Conservation (phyloP, 257 asterid species). For the Fraxinus quadrangulata region DNA sequence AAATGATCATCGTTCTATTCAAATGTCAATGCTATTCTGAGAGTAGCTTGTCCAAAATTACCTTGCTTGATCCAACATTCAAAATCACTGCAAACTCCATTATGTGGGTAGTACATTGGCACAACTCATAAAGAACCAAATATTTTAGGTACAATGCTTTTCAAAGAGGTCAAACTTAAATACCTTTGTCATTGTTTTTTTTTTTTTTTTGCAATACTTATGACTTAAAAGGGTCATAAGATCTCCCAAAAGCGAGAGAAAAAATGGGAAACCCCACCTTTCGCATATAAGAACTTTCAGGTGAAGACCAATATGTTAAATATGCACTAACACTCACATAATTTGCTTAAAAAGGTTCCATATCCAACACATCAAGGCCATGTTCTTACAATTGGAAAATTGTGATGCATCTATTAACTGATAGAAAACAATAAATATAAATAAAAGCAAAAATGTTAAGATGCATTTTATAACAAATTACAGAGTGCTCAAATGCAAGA, state of each 20-base stretch:
- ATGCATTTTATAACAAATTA: conserved; percentile 7
- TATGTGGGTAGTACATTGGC: neutral
- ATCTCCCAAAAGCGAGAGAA: neutral
- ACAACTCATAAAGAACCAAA: neutral
- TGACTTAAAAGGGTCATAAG: neutral
- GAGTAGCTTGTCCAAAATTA: neutral
- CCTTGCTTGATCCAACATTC: neutral
- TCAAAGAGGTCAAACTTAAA: neutral
- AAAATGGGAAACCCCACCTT: neutral
- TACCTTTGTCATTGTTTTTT: neutral
- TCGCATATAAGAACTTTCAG: neutral
- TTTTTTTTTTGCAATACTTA: neutral
- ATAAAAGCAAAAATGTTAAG: neutral
- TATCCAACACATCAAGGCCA: neutral
- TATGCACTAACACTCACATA: neutral
- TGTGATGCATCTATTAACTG: neutral
- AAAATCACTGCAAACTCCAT: neutral
- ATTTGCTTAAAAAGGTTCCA: conserved; percentile 1
- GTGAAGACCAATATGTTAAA: neutral
- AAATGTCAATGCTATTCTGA: neutral
- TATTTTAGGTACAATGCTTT: neutral
- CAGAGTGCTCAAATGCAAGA: conserved; percentile 16
- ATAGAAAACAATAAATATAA: conserved; percentile 20
- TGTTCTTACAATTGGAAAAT: conserved; percentile 9
- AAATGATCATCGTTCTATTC: neutral